Percentiles rank a stretch among this genome's conserved stretches.
Conservation (phyloP, 768 basidiomycete species). For the Megacollybia marginata region DNA sequence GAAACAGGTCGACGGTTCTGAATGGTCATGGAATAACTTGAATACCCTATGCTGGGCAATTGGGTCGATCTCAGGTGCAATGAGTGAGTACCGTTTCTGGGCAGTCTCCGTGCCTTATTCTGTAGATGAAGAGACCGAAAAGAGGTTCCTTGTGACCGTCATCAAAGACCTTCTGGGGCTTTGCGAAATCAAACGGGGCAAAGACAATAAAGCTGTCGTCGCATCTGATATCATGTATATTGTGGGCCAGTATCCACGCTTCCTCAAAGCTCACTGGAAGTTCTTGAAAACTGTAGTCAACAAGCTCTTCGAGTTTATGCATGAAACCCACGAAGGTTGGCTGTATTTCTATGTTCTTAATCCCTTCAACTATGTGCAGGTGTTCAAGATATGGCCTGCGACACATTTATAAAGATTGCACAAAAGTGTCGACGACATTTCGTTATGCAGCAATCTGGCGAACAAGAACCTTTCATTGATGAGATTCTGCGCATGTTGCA, state of each 20-base stretch:
- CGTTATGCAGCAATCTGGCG: slow-evolving; percentile 96
- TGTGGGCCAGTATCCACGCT: slow-evolving; percentile 98
- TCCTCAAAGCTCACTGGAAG: slow-evolving; percentile 99
- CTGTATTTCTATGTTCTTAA: slow-evolving; percentile 1
- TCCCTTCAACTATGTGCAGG: slow-evolving; percentile 34
- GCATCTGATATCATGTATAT: slow-evolving; percentile 98
- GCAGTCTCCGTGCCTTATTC: not conserved
- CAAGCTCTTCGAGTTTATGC: slow-evolving; percentile 99
- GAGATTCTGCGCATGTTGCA: slow-evolving; percentile 91
- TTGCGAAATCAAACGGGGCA: slow-evolving; percentile 97
- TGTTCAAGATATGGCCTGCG: slow-evolving; percentile 99
- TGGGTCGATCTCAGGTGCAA: slow-evolving; percentile 96
- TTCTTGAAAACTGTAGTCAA: slow-evolving; percentile 99
- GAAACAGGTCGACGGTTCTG: slow-evolving; percentile 94
- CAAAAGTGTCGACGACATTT: slow-evolving; percentile 98
- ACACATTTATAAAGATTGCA: slow-evolving; percentile 99
- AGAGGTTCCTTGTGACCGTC: slow-evolving; percentile 96
- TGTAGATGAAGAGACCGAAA: slow-evolving; percentile 96
- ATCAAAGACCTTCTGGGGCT: slow-evolving; percentile 98
- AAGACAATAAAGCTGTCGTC: slow-evolving; percentile 99
- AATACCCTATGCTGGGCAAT: slow-evolving; percentile 99
- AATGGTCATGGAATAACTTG: slow-evolving; percentile 99
- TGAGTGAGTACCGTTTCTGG: slow-evolving; percentile 59
- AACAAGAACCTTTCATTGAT: slow-evolving; percentile 95
- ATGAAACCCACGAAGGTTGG: slow-evolving; percentile 95